Evolutionary conservation across 2,329 filamentous ascomycete species (phyloP), one percentile per base, ranked within the genome.

Genomic region (Dissoconium aciculare): DNA sequence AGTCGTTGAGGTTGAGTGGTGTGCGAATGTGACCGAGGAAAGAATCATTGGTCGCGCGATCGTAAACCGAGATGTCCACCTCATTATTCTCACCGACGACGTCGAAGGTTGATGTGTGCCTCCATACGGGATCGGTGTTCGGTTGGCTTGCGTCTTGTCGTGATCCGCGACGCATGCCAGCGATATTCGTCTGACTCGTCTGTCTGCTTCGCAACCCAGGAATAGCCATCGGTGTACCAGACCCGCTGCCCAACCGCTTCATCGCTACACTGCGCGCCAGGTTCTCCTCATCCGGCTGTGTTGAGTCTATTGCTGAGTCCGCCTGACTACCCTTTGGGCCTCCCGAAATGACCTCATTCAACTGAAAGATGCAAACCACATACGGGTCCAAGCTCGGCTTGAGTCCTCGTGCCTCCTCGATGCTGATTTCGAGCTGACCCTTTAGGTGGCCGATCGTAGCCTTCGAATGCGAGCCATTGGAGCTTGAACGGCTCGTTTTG

Each of bases 321-420:
- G 64, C 64, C 19, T 68, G 69, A 35, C 72, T 67, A 32, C 62
- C 63, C 41, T 76, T 71, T 9, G 85, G 81, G 2, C 83, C 83
- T 33, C 81, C 78, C 1, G 89, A 95, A 33, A 98, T 93, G 46
- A 92, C 78, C 55, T 98, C 89, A 50, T 87, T 93, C 54, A 83
- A 80, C 55, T 98, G 89, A 50, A 95, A 98, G 15, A 94, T 85
- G 36, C 81, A 92, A 8, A 98, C 84, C 31, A 94, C 82, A 49
- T 98, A 98, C 1, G 89, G 89, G 48, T 94, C 82, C 36, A 75
- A 73, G 51, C 83, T 83, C 35, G 75, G 81, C 37, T 78, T 71
- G 31, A 98, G 60, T 6, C 81, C 82, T 47, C 83, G 71, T 28
- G 79, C 89, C 54, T 94, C 83, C 30, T 75, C 67, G 32, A 98